Evolutionary conservation across 179 eudicot genomes (phyloP), one percentile per base, ranked within the genome.

Genomic region (Spinacia oleracea): DNA sequence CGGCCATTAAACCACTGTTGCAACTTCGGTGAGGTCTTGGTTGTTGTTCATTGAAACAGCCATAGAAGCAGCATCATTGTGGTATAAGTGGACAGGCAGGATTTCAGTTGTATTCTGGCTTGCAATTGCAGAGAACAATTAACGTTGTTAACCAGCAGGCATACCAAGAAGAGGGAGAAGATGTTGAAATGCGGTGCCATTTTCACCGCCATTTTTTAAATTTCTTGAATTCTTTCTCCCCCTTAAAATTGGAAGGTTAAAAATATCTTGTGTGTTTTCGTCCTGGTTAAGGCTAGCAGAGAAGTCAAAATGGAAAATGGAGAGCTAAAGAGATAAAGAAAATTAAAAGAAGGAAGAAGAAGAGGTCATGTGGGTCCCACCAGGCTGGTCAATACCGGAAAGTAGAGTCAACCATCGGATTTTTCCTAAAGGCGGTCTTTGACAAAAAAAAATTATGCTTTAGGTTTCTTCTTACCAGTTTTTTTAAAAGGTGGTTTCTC

Each of bases 1-100:
- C 97, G 12, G 98, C 94, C 60, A 29, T 64, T 29, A 88, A 63
- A 27, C 91, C 88, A 59, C 83, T 90, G 76, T 74, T 8, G 96
- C 86, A 40, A 93, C 87, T 34, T 83, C 83, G 5, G 38, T 65
- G 3, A 92, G 86, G 78, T 86, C 77, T 14, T 87, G 73, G 64
- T 75, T 72, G 11, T 66, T 55, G 51, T n/a, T n/a, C n/a, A 94
- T 80, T 14, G 88, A 65, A 75, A 86, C 88, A 10, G 91, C 98
- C 27, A 84, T 20, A 1, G 87, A 66, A 50, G 53, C 77, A 43
- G 76, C 79, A 29, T 74, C 48, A 38, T 70, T 50, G 32, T 76
- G 27, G 81, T 64, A 78, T 74, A 89, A 68, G 80, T 78, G 72
- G 51, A 89, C 84, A 23, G 81, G 29, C 25, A 89, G 43, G 11